These are phyloP conservation scores for Puccinia polysora DNA, from an alignment of 1,284 basidiomycete species.

Conservation along the genomic window DNA sequence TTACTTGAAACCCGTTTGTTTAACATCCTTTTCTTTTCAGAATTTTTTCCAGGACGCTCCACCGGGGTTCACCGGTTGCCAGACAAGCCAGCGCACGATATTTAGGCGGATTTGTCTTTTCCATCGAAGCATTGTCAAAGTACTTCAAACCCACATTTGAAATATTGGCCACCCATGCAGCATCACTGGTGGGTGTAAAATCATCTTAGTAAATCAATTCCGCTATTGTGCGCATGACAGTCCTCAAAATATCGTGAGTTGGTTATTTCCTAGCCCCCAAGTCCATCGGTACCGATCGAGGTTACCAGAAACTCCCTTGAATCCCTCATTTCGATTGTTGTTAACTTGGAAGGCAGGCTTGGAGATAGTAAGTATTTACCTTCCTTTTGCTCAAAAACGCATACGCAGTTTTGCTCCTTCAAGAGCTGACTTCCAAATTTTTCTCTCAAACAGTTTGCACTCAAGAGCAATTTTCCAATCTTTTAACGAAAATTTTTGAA, in stretches of 20 bases:
- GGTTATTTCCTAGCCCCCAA: conserved; percentile 38
- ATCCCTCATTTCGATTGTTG: conserved; percentile 45
- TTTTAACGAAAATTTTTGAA: conserved; percentile 53
- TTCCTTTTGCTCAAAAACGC: background rate
- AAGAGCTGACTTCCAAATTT: background rate
- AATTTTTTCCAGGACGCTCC: conserved; percentile 7
- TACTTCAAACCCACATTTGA: conserved; percentile 19
- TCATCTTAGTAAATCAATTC: conserved; percentile 41
- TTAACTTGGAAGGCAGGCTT: conserved; percentile 14
- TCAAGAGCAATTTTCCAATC: conserved; percentile 24
- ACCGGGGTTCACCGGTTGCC: conserved; percentile 14
- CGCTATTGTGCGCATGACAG: conserved; percentile 8
- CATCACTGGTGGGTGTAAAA: conserved; percentile 24
- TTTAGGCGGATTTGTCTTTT: conserved; percentile 31
- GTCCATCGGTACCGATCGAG: conserved; percentile 45
- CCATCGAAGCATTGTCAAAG: background rate
- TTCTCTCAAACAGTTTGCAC: conserved; percentile 15
- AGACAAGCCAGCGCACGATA: conserved; percentile 33
- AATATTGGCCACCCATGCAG: conserved; percentile 1
- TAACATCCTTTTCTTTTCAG: background rate
- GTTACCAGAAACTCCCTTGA: conserved; percentile 48
- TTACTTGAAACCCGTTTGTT: too few species aligned
- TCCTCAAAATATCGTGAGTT: background rate
- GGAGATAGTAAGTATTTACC: conserved; percentile 1
- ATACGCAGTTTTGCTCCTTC: background rate